Evolutionary conservation across 106 monocot genomes (phyloP).

Genomic region (Hemerocallis citrina): DNA sequence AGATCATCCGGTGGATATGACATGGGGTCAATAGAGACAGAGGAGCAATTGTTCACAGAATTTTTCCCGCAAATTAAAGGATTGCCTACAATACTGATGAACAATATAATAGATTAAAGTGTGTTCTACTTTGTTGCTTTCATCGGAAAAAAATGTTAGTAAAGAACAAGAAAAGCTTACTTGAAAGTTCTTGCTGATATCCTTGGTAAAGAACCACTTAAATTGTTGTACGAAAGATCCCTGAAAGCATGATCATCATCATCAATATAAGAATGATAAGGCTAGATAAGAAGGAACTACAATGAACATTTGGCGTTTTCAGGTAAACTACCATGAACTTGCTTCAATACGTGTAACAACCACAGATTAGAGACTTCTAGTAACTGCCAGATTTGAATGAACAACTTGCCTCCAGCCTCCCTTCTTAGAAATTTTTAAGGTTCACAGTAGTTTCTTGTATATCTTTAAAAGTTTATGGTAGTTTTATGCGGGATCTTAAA

Average conservation of each 20-base stretch:
- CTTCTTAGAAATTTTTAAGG: too few relatives aligned
- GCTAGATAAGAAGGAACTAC: too few relatives aligned
- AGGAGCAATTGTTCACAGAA: conserved; percentile 60
- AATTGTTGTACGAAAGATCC: conserved; percentile 91
- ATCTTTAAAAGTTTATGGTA: too few relatives aligned
- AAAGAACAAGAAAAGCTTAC: conserved; percentile 28
- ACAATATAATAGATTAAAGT: conserved; percentile 1
- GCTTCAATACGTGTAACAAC: too few relatives aligned
- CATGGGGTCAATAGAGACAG: conserved; percentile 60
- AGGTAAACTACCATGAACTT: too few relatives aligned
- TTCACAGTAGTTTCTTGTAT: too few relatives aligned
- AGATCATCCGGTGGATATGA: conserved; percentile 86
- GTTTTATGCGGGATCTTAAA: too few relatives aligned
- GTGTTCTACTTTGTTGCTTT: neutral
- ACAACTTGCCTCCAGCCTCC: too few relatives aligned
- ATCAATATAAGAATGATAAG: too few relatives aligned
- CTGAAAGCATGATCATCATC: conserved; percentile 42
- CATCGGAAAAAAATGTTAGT: neutral
- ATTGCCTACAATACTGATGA: conserved; percentile 72
- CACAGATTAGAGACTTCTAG: too few relatives aligned
- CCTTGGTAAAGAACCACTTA: conserved; percentile 68
- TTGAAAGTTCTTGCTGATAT: conserved; percentile 83
- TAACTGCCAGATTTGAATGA: too few relatives aligned
- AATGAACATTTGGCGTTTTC: too few relatives aligned
- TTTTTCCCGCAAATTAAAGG: conserved; percentile 72